These are phyloP conservation scores for Dioscorea zingiberensis DNA, from an alignment of 106 monocot genomes.

Conservation along the genomic window DNA sequence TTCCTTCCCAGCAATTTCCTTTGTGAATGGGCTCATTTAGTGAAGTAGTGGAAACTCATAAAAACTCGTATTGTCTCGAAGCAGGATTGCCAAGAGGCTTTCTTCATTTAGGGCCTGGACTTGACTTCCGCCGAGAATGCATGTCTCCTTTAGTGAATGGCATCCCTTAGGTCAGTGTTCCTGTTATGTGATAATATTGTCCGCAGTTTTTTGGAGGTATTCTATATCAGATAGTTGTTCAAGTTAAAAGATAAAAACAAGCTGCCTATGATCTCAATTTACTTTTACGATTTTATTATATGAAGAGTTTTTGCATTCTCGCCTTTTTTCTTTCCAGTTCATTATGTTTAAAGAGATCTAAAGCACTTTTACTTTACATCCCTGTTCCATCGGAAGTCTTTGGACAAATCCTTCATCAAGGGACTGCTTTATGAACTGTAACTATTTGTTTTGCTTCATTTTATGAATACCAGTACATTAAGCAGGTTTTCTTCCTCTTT, in stretches of 20 bases:
- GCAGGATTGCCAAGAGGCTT: conserved; percentile 89
- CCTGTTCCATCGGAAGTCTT: too few relatives aligned
- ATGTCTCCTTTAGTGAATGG: conserved; percentile 60
- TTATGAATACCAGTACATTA: too few relatives aligned
- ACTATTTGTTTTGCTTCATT: too few relatives aligned
- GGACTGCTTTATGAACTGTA: too few relatives aligned
- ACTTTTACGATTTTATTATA: conserved; percentile 4
- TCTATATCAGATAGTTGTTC: conserved; percentile 16
- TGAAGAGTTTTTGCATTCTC: conserved; percentile 10
- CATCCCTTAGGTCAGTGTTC: conserved; percentile 95
- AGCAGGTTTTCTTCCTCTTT: background rate
- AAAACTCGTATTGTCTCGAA: conserved; percentile 78
- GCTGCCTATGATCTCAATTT: conserved; percentile 4
- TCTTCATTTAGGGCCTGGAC: conserved; percentile 73
- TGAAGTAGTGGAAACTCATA: conserved; percentile 60
- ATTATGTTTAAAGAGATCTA: too few relatives aligned
- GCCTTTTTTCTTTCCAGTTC: background rate
- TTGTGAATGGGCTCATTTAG: conserved; percentile 56
- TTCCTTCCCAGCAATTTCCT: conserved; percentile 50
- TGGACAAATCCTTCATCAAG: too few relatives aligned
- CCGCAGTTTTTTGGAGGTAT: conserved; percentile 22
- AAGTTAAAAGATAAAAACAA: conserved; percentile 10
- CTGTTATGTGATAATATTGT: conserved; percentile 53
- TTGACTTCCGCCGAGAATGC: conserved; percentile 85
- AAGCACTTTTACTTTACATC: too few relatives aligned